A percentile compares a stretch with the other conserved stretches of the same genome.
Evolutionary conservation across 306 rosid species (phyloP).

Genomic region (Quercus variabilis): DNA sequence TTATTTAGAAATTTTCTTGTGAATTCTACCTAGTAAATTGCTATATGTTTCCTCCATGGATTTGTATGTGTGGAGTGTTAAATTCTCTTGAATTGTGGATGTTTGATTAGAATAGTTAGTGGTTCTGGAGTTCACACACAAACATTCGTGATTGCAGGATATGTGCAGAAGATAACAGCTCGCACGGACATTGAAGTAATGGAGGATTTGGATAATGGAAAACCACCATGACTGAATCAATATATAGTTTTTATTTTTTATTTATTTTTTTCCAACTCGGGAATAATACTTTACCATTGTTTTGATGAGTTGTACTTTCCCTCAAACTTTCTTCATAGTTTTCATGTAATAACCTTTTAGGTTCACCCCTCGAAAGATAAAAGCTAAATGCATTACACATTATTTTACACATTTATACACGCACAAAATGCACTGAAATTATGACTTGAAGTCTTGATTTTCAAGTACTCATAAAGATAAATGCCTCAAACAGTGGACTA

Average conservation of each 20-base stretch:
- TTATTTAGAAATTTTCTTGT: background rate
- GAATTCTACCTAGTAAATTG: background rate
- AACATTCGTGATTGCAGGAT: conserved; percentile 57
- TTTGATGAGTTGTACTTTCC: conserved; percentile 37
- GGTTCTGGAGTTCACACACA: conserved; percentile 2
- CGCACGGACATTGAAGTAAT: conserved; percentile 78
- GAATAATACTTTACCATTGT: conserved; percentile 18
- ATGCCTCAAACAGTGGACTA: too few species aligned
- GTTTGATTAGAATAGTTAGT: background rate
- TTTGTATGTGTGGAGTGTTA: too few species aligned
- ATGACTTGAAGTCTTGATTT: too few species aligned
- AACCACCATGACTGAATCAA: conserved; percentile 44
- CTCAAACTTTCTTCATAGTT: background rate
- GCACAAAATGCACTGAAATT: too few species aligned
- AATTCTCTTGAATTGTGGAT: background rate
- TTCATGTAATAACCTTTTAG: conserved; percentile 21
- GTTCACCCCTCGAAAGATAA: conserved; percentile 10
- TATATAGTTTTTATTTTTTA: conserved; percentile 1
- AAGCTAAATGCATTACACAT: too few species aligned
- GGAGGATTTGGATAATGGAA: conserved; percentile 85
- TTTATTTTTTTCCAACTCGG: conserved; percentile 11
- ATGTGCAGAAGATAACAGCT: conserved; percentile 93
- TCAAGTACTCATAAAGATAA: too few species aligned
- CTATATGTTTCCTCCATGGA: background rate
- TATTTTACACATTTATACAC: too few species aligned